Conservation (phyloP, 1,139 yeast genomes). For the Kodamaea arcana region DNA sequence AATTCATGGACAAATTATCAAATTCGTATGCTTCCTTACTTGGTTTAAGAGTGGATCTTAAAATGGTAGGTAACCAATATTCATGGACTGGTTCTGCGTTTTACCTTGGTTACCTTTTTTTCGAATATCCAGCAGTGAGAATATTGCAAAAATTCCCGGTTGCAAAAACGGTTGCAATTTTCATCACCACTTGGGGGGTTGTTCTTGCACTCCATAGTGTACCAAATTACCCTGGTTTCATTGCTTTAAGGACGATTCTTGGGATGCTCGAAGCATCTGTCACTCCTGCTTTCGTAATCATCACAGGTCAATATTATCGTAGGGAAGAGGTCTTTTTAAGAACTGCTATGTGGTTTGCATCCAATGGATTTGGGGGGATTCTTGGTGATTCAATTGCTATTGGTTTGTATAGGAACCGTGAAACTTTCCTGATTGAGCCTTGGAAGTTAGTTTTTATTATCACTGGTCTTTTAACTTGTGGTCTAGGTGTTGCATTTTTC, state of each 20-base stretch:
- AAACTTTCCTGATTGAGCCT: conserved; percentile 29
- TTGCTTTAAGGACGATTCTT: conserved; percentile 41
- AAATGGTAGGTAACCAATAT: conserved; percentile 50
- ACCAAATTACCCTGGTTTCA: conserved; percentile 34
- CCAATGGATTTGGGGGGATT: conserved; percentile 49
- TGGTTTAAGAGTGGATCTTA: conserved; percentile 47
- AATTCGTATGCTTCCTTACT: conserved; percentile 58
- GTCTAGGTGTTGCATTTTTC: conserved; percentile 38
- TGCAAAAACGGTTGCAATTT: conserved; percentile 30
- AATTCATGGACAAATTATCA: conserved; percentile 63
- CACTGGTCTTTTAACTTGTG: conserved; percentile 45
- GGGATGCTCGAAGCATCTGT: conserved; percentile 56
- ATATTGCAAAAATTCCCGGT: conserved; percentile 43
- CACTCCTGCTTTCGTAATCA: conserved; percentile 50
- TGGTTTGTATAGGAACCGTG: conserved; percentile 25
- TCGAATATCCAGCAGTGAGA: conserved; percentile 43
- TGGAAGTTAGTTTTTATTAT: conserved; percentile 49
- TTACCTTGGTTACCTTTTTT: conserved; percentile 48
- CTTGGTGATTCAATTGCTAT: conserved; percentile 55
- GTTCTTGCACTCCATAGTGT: conserved; percentile 40
- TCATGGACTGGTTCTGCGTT: conserved; percentile 59
- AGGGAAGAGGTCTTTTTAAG: conserved; percentile 48
- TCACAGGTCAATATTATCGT: conserved; percentile 54
- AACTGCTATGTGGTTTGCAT: conserved; percentile 47
- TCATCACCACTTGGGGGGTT: conserved; percentile 46